Percentiles rank a stretch among this genome's conserved stretches.
Conservation (phyloP, 176 grass and related monocot species). For the Dactylis glomerata region DNA sequence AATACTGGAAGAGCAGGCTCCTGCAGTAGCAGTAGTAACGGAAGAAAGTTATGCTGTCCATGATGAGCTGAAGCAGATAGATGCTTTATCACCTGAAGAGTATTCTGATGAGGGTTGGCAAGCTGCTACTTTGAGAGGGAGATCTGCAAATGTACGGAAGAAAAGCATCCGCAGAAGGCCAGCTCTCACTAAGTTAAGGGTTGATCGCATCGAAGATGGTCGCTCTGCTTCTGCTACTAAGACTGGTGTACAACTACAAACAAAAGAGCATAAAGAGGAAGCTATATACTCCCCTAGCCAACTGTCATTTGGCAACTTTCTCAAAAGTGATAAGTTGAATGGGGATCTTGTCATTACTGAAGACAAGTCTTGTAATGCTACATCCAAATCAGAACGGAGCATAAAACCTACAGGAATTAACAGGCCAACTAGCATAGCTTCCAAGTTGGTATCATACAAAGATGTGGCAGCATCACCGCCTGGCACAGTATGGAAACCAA, state of each 20-base stretch:
- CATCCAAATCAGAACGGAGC: constrained; percentile 26
- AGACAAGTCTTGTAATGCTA: constrained; percentile 19
- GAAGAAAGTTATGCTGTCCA: constrained; percentile 43
- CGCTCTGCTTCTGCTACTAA: constrained; percentile 32
- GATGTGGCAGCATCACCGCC: constrained; percentile 89
- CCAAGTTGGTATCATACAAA: constrained; percentile 91
- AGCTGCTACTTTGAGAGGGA: constrained; percentile 72
- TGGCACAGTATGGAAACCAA: constrained; percentile 72
- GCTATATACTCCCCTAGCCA: constrained; percentile 33
- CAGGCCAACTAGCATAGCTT: constrained; percentile 58
- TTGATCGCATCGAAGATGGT: constrained; percentile 46
- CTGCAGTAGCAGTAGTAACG: constrained; percentile 25
- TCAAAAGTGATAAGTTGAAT: constrained; percentile 36
- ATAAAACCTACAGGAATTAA: constrained; percentile 33
- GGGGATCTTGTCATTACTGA: constrained; percentile 38
- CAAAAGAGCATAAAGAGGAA: constrained; percentile 37
- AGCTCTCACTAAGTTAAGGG: constrained; percentile 52
- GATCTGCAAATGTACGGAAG: constrained; percentile 56
- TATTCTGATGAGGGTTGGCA: constrained; percentile 99
- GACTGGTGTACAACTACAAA: constrained; percentile 31
- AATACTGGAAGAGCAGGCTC: constrained; percentile 18
- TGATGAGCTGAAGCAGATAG: constrained; percentile 43
- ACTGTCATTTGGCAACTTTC: constrained; percentile 38
- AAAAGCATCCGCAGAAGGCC: constrained; percentile 51
- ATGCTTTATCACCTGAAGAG: constrained; percentile 71